These are phyloP conservation scores for Wilcoxina mikolae DNA, from an alignment of 495 filamentous ascomycete genomes.

Conservation along the genomic window DNA sequence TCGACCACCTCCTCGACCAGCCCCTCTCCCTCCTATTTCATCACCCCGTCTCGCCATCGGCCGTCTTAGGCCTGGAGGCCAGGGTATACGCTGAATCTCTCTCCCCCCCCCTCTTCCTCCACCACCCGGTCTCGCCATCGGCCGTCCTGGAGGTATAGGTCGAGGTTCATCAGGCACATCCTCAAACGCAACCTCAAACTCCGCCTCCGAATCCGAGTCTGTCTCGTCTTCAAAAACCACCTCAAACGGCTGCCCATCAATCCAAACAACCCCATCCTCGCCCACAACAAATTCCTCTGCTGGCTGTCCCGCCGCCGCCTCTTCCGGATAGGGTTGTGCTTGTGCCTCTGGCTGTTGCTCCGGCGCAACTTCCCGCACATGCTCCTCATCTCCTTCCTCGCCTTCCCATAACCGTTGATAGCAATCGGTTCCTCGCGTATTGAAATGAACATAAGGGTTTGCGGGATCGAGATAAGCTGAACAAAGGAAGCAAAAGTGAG, in stretches of 20 bases:
- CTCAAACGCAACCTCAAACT: conserved; percentile 11
- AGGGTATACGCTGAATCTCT: no score
- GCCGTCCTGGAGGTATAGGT: background rate
- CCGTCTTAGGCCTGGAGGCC: no score
- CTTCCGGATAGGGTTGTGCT: background rate
- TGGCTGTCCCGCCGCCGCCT: background rate
- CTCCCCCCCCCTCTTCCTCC: background rate
- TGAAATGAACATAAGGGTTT: conserved; percentile 86
- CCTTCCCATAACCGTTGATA: conserved; percentile 78
- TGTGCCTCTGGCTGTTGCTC: background rate
- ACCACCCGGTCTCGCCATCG: background rate
- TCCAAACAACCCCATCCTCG: background rate
- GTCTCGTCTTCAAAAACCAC: conserved; percentile 5
- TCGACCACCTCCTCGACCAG: background rate
- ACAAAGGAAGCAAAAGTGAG: conserved; percentile 95
- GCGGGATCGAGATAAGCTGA: conserved; percentile 61
- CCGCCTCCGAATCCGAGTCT: conserved; percentile 6
- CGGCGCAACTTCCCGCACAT: conserved; percentile 26
- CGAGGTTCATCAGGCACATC: conserved; percentile 8
- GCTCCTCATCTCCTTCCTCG: conserved; percentile 63
- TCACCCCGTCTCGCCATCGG: background rate
- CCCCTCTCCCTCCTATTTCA: background rate
- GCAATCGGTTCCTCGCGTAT: conserved; percentile 48
- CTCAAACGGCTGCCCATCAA: background rate
- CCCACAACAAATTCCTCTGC: background rate